phyloP scores from a whole-genome alignment of 1,284 basidiomycete species.

The Sanghuangporus sanghuang region DNA sequence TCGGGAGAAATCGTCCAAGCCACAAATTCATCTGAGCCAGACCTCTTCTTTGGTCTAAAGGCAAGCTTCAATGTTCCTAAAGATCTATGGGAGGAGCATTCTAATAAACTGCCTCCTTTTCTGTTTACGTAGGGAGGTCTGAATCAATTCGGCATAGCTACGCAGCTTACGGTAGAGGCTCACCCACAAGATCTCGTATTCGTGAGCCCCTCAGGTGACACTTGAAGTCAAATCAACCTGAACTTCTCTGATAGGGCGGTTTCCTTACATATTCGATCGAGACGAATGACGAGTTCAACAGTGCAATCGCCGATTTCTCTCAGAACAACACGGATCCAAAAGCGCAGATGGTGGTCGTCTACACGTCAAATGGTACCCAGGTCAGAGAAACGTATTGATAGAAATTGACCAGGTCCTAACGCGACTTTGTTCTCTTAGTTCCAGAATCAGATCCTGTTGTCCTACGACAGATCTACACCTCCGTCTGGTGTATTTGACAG shows the following conservation, averaged over 20 bases:
- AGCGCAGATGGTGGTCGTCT: conserved; percentile 9
- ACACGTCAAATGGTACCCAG: conserved; percentile 1
- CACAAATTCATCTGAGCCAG: conserved; percentile 8
- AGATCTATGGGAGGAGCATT: background rate
- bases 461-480: conserved; percentile 11
- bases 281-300: conserved; percentile 1
- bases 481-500: conserved; percentile 4
- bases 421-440: background rate
- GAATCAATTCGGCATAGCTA: conserved; percentile 17
- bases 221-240: conserved; percentile 19
- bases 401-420: background rate
- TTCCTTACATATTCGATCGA: background rate
- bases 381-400: background rate
- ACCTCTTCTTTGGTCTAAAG: conserved; percentile 15
- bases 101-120: background rate
- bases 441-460: background rate
- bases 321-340: conserved; percentile 16
- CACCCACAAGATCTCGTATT: conserved; percentile 7
- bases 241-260: conserved; percentile 19
- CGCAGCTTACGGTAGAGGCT: conserved; percentile 3
- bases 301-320: conserved; percentile 9
- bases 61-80: background rate
- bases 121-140: conserved; percentile 8
- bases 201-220: background rate
- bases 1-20: conserved; percentile 7